Evolutionary conservation across 1,139 yeast genomes (phyloP).

Genomic region (Suhomyces taliae): DNA sequence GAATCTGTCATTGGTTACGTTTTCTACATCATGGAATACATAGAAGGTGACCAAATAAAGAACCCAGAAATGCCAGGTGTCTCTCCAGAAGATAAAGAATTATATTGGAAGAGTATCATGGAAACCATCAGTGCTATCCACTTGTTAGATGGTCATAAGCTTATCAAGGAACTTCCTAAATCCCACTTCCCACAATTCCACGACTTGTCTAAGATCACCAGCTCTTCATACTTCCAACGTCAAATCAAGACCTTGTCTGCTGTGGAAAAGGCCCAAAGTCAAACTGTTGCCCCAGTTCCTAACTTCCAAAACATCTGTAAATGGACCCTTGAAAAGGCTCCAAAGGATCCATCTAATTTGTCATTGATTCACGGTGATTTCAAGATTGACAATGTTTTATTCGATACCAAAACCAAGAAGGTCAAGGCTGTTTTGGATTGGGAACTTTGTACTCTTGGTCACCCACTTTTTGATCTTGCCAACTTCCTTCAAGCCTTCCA

Average conservation of each 20-base stretch:
- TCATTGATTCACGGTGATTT: constrained; percentile 67
- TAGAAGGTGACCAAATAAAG: constrained; percentile 60
- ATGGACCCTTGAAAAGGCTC: constrained; percentile 45
- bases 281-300: constrained; percentile 53
- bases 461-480: constrained; percentile 64
- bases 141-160: constrained; percentile 45
- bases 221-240: constrained; percentile 51
- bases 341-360: constrained; percentile 48
- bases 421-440: constrained; percentile 65
- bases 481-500: constrained; percentile 61
- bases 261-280: constrained; percentile 53
- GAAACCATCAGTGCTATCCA: constrained; percentile 55
- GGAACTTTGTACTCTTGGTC: constrained; percentile 71
- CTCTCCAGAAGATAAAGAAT: constrained; percentile 21
- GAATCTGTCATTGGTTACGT: constrained; percentile 50
- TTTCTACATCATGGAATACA: constrained; percentile 62
- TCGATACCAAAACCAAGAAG: constrained; percentile 48
- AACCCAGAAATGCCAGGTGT: constrained; percentile 51
- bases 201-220: constrained; percentile 20
- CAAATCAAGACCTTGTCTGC: constrained; percentile 52
- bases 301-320: constrained; percentile 42
- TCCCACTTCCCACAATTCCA: constrained; percentile 50
- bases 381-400: constrained; percentile 63
- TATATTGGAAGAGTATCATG: constrained; percentile 54
- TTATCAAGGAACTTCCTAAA: constrained; percentile 47